Evolutionary conservation across 208 protist species (phyloP), one percentile per base, ranked within the genome.

Genomic region (Crithidia expoeki): DNA sequence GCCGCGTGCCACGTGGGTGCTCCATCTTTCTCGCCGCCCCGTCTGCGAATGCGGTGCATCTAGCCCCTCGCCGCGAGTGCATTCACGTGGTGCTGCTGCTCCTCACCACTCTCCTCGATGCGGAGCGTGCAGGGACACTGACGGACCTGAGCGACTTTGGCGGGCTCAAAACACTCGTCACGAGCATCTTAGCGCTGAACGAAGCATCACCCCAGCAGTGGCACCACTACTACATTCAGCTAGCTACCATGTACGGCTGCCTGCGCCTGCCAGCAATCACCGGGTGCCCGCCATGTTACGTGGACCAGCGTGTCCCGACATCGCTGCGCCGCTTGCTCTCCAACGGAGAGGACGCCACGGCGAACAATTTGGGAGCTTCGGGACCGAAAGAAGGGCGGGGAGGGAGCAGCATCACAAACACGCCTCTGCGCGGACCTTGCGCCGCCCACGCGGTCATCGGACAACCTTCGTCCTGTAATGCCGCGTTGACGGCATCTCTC

Each of bases 231-330:
- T 88, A 83, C 55, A 32, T 84, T 2, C 77, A 71, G 3, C 58
- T 91, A 27, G 74, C 79, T 44, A 67, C 68, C 30, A 74, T 94
- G 36, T 89, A 88, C 60, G 89, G 89, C 30, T 79, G 86, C 56
- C 55, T 65, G 1, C 47, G 68, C 0, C 76, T 94, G 33, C 89
- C 89, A 2, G 51, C 70, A 0, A 17, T 55, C 19, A 17, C 42
- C 1, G 76, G 59, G 0, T 62, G 50, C n/a, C 1, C 56, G 0
- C 67, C 63, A 19, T 79, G 73, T 61, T 68, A 55, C 38, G 42
- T 88, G 23, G 72, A 88, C 46, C 53, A 60, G 34, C 83, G 83
- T 23, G 33, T 81, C 2, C 72, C 83, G 0, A n/a, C 65, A 0
- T 28, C 57, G 9, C 36, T 75, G 53, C 33, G 52, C 17, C 51